These are phyloP conservation scores for Tremella yokohamensis DNA, from an alignment of 768 basidiomycete genomes.

Conservation along the genomic window DNA sequence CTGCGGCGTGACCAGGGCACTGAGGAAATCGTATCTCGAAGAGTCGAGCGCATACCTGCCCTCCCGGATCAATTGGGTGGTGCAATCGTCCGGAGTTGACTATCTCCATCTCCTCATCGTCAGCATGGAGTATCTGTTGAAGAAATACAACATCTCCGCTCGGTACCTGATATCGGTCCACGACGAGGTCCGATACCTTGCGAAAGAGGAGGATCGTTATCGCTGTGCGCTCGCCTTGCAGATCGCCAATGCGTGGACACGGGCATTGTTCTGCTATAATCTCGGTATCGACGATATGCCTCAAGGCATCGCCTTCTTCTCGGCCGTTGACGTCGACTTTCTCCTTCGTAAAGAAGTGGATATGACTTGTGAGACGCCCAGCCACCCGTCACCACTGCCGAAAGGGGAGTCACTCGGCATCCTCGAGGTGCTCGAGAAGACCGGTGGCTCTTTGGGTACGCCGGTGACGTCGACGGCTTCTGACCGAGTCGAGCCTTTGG, in stretches of 20 bases:
- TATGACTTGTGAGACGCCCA: conserved; percentile 92
- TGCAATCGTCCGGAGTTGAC: conserved; percentile 96
- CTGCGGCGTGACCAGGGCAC: conserved; percentile 86
- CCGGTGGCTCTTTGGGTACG: conserved; percentile 50
- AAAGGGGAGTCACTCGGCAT: conserved; percentile 87
- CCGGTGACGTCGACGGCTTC: background rate
- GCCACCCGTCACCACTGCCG: conserved; percentile 74
- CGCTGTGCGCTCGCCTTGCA: conserved; percentile 89
- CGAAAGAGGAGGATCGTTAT: conserved; percentile 80
- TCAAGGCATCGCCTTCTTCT: conserved; percentile 94
- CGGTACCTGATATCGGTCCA: conserved; percentile 95
- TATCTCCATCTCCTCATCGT: conserved; percentile 96
- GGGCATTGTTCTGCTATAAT: conserved; percentile 80
- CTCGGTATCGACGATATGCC: conserved; percentile 96
- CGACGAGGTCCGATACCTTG: conserved; percentile 92
- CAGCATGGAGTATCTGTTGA: conserved; percentile 82
- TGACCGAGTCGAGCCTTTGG: background rate
- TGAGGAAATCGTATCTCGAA: conserved; percentile 82
- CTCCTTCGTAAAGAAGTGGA: conserved; percentile 93
- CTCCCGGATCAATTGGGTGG: conserved; percentile 98
- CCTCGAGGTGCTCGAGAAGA: conserved; percentile 61
- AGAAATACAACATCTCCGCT: conserved; percentile 76
- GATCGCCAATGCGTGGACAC: conserved; percentile 92
- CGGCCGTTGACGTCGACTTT: conserved; percentile 85
- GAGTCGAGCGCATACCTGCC: conserved; percentile 75